Conservation (phyloP, 805 yeast genomes). For the Starmerella apis region DNA sequence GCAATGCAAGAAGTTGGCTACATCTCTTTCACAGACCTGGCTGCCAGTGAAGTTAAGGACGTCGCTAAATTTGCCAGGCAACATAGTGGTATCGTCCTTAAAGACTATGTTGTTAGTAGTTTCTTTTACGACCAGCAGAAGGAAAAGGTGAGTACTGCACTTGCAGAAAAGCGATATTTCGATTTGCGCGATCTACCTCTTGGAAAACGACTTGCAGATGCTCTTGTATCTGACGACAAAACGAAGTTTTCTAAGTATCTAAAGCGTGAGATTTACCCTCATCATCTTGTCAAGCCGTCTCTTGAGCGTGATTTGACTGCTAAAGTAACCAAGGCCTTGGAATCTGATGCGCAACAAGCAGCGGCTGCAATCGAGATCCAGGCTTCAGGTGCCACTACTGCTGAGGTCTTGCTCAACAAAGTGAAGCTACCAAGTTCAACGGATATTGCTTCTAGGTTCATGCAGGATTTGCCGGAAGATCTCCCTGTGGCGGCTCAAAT, state of each 20-base stretch:
- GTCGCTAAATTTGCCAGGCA: constrained; percentile 13
- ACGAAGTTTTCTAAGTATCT: constrained; percentile 6
- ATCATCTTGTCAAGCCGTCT: constrained; percentile 14
- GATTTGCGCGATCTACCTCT: constrained; percentile 18
- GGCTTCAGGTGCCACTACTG: constrained; percentile 10
- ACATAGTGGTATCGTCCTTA: constrained; percentile 3
- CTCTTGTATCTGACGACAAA: constrained; percentile 8
- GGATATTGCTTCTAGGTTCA: neutral
- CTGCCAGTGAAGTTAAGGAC: neutral
- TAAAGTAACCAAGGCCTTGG: neutral
- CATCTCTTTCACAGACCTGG: constrained; percentile 2
- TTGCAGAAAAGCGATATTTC: constrained; percentile 13
- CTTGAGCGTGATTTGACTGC: constrained; percentile 12
- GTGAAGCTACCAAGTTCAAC: constrained; percentile 8
- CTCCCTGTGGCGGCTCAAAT: constrained; percentile 8
- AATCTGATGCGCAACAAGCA: neutral
- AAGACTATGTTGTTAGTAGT: constrained; percentile 10
- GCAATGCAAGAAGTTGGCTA: constrained; percentile 5
- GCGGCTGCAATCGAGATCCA: neutral
- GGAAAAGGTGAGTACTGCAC: neutral
- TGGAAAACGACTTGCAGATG: constrained; percentile 7
- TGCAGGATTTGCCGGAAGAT: constrained; percentile 7
- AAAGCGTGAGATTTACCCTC: neutral
- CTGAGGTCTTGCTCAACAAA: constrained; percentile 8
- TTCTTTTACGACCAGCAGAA: constrained; percentile 8